Evolutionary conservation across 2,329 filamentous ascomycete genomes (phyloP), one percentile per base, ranked within the genome.

Genomic region (Scytalidium sp.): DNA sequence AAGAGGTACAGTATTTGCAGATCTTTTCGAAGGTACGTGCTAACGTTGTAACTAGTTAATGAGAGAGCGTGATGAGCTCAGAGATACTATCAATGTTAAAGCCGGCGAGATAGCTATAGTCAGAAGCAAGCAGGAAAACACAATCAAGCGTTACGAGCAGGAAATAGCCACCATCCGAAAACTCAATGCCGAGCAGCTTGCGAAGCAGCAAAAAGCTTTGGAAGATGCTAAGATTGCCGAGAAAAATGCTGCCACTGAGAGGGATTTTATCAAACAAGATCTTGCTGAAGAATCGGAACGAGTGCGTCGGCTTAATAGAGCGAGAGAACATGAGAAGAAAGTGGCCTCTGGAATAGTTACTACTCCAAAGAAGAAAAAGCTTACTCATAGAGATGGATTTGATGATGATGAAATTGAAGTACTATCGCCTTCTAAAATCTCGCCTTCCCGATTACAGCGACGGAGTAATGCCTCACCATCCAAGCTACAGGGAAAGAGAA

Each of bases 61-160:
- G 2, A 77, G 81, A 56, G 75, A 78, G 23, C 75, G 78, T 32
- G 67, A 84, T 27, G 70, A 74, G 2, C 70, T 85, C 3, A 75
- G 80, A 56, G 69, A 76, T 5, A 80, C 83, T 45, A 74, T 86
- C 15, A 75, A 75, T 47, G 76, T 79, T 2, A 87, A 88, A 58
- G 74, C 80, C 17, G 89, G 89, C 45, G 88, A 92, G 64, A 83
- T 84, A 22, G 78, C 86, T 45, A 90, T 92, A 52, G 75, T 92
- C n/a, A 81, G 89, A 27, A 79, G 80, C 52, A 89, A 88, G 52
- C 76, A 83, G 39, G 79, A 85, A 45, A 85, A 82, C 59, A 71
- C 76, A 0, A 73, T 75, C 15, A 79, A 81, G 46, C 78, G 84
- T 43, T 81, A 86, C 60, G 82, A 88, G 45, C 75, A 78, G 20